Evolutionary conservation across 768 basidiomycete genomes (phyloP), one percentile per base, ranked within the genome.

Genomic region (Pleurotus ostreatus): DNA sequence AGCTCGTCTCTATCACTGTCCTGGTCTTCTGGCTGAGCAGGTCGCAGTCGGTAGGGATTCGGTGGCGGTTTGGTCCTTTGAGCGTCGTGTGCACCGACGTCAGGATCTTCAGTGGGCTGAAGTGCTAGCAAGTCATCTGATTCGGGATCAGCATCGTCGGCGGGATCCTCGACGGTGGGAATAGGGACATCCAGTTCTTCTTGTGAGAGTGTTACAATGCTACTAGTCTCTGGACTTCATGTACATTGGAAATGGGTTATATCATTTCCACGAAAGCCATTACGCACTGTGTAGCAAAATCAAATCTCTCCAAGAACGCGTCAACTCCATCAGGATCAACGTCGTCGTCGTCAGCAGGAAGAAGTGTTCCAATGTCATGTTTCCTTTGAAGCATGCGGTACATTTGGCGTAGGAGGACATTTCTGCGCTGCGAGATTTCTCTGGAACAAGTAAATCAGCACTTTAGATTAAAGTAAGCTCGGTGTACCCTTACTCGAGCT

Each of bases 341-440:
- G 23, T 74, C 75, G 47, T 74, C 68, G 37, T 76, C 74, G 20
- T 74, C 67, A 15, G 75, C 55, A 12, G 64, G 59, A 26, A 80
- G 64, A 39, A 78, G 59, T 34, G 71, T 58, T 20, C 78, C 78
- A 44, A 78, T 63, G 60, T 72, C 72, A 51, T 79, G 73, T 63
- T 81, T 79, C 55, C 75, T 75, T 56, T 75, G 78, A 48, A 89
- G 77, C 75, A 92, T 80, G 52, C 72, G 70, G 70, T 81, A 87
- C 82, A 92, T 84, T 67, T 90, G 81, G 43, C 78, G 77, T 66
- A 92, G 78, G 48, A 90, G 78, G 53, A 74, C 83, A 84, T 88
- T 86, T 68, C 89, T 76, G 61, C 82, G 83, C 46, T 77, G 70
- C 44, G 82, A 70, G 59, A 92, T 84, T 60, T 74, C 76, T 66